Percentiles rank a stretch among this genome's conserved stretches.
Evolutionary conservation across 2,329 filamentous ascomycete genomes (phyloP).

Genomic region (Boeremia exigua): DNA sequence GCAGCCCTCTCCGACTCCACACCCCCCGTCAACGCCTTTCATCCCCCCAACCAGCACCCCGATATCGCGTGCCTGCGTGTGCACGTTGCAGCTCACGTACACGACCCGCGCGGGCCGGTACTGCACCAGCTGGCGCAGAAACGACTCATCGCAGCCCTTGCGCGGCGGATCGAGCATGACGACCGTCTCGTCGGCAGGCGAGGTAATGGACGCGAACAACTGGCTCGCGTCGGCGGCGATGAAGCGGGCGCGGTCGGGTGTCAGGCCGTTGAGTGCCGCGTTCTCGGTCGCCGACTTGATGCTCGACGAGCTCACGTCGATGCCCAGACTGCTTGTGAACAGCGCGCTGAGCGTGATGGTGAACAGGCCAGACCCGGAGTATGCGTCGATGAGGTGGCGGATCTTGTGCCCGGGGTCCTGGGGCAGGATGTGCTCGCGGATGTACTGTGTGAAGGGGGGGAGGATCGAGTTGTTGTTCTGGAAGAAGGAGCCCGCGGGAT

Average conservation of each 20-base stretch:
- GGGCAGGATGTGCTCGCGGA: constrained; percentile 78
- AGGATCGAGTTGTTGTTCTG: constrained; percentile 99
- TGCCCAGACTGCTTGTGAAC: constrained; percentile 81
- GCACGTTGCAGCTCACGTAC: constrained; percentile 97
- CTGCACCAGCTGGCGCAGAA: constrained; percentile 78
- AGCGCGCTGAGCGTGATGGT: constrained; percentile 88
- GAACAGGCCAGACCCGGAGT: constrained; percentile 96
- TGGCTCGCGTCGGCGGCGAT: constrained; percentile 85
- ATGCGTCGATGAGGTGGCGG: constrained; percentile 93
- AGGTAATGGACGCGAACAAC: constrained; percentile 78
- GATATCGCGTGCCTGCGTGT: constrained; percentile 93
- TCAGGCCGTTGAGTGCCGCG: constrained; percentile 75
- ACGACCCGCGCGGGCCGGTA: constrained; percentile 82
- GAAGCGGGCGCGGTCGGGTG: constrained; percentile 74
- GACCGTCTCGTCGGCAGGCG: constrained; percentile 80
- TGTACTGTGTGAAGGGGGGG: constrained; percentile 82
- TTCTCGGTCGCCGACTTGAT: constrained; percentile 82
- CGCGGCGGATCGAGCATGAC: constrained; percentile 97
- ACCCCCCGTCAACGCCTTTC: constrained; percentile 47
- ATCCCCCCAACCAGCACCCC: constrained; percentile 82
- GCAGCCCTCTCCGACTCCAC: constrained; percentile 46
- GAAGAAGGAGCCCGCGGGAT: constrained; percentile 94
- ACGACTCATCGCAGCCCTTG: constrained; percentile 89
- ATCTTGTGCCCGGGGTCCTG: constrained; percentile 51
- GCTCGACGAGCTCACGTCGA: constrained; percentile 82